Base-by-base conservation (phyloP, 495 filamentous ascomycete species). In the Daldinia loculata region DNA sequence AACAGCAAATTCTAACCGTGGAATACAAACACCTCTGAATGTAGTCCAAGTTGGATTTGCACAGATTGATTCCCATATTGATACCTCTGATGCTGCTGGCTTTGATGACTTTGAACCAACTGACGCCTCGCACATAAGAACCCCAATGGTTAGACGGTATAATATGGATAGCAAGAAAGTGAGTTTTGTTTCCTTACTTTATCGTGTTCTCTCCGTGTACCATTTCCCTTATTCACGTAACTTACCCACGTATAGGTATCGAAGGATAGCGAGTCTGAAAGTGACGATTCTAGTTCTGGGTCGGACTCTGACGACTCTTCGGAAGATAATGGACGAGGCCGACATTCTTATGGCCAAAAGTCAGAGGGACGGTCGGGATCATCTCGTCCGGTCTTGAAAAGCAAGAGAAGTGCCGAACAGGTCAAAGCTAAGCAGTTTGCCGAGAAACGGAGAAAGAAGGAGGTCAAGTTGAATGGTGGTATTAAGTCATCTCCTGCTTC, bases 401-500 rank as follows among this genome's bases (percentile, higher is more conserved):
- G 56, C 19, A 79, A 76, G 64, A 71, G 72, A 70, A 78, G 72
- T 26, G 78, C 79, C 41, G 82, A 84, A 63, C 76, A 78, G 38
- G 72, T 59, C 36, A 83, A 83, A 69, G 76, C 80, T 11, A 76
- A 78, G 55, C 65, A 83, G 66, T 75, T 88, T 32, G 85, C 85
- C 14, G 82, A 83, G 32, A 80, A 83, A 66, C 78, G 86, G 4
- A 82, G 84, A 74, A 86, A 84, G 70, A 87, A 88, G 74, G 86
- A 89, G 53, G 76, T 89, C 48, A 89, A 87, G 55, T 74, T 90
- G 61, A 87, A 88, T 63, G 76, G 76, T 63, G 76, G 76, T 17
- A 74, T 86, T 52, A 85, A 76, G 26, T 81, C 84, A 14, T 81
- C 90, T 39, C 87, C 87, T 34, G 75, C 67, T 27, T 78, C 74